These are phyloP conservation scores for Umbilicaria muhlenbergii DNA, from an alignment of 495 filamentous ascomycete species.

Conservation along the genomic window DNA sequence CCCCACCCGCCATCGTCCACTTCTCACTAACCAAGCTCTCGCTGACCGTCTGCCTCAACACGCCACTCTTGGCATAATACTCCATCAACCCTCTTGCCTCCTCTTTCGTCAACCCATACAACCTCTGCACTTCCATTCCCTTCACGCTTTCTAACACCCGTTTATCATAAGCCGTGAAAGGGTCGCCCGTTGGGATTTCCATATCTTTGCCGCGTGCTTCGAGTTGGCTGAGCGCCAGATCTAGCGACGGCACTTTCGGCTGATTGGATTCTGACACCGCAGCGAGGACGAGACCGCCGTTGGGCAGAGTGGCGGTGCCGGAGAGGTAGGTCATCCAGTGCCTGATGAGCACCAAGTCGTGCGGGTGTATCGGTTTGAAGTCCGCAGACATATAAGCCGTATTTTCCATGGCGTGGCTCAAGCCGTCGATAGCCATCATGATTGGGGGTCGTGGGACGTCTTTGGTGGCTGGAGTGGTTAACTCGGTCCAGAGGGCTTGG, in stretches of 20 bases:
- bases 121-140: conserved; percentile 36
- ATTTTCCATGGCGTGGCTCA: conserved; percentile 61
- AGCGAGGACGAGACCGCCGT: conserved; percentile 67
- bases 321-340: conserved; percentile 57
- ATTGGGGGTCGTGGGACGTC: conserved; percentile 50
- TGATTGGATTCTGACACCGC: conserved; percentile 53
- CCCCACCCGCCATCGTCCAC: conserved; percentile 67
- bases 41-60: conserved; percentile 53
- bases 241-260: conserved; percentile 42
- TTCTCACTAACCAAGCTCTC: conserved; percentile 65
- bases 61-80: conserved; percentile 80
- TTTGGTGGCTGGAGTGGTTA: conserved; percentile 36
- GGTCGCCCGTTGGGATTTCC: conserved; percentile 16
- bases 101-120: conserved; percentile 50
- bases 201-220: conserved; percentile 9
- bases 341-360: conserved; percentile 64
- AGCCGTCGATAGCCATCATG: conserved; percentile 60
- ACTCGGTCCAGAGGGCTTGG: conserved; percentile 64
- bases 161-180: conserved; percentile 6
- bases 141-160: conserved; percentile 15
- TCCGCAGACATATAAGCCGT: conserved; percentile 55
- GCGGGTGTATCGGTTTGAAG: conserved; percentile 65
- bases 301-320: conserved; percentile 42
- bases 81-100: conserved; percentile 77
- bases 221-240: conserved; percentile 43